Evolutionary conservation across 257 asterid genomes (phyloP).

Genomic region (Penstemon davidsonii): DNA sequence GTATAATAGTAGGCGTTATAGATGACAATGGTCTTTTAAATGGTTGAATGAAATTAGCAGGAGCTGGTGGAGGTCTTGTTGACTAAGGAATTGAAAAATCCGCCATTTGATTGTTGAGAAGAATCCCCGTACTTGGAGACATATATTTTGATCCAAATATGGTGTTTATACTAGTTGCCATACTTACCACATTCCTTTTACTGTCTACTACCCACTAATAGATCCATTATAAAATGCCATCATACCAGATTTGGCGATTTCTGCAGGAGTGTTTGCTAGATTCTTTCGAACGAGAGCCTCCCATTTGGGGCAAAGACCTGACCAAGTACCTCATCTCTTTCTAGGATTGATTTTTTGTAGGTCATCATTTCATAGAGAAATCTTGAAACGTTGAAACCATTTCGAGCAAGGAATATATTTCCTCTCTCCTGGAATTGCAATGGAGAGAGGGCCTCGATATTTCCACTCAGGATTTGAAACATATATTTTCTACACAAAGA

Average conservation of each 20-base stretch:
- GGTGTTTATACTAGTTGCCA: constrained; percentile 41
- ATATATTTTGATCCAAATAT: constrained; percentile 38
- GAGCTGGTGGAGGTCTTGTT: constrained; percentile 41
- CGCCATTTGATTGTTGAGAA: constrained; percentile 57
- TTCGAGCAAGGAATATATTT: constrained; percentile 25
- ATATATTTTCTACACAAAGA: constrained; percentile 39
- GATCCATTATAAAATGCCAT: constrained; percentile 43
- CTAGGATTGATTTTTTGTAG: constrained; percentile 20
- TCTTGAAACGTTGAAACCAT: constrained; percentile 40
- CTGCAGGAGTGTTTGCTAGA: constrained; percentile 34
- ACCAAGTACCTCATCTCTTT: constrained; percentile 5
- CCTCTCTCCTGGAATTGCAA: constrained; percentile 56
- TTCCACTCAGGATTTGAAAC: constrained; percentile 16
- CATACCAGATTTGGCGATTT: constrained; percentile 35
- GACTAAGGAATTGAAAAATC: constrained; percentile 46
- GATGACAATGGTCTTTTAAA: constrained; percentile 56
- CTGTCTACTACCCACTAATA: constrained; percentile 45
- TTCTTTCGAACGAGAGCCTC: constrained; percentile 26
- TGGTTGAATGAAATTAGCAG: constrained; percentile 45
- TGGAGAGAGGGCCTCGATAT: constrained; percentile 39
- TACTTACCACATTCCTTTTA: constrained; percentile 43
- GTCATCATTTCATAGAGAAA: constrained; percentile 31
- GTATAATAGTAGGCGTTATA: constrained; percentile 48
- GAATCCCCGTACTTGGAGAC: constrained; percentile 53
- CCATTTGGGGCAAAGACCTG: constrained; percentile 41